A percentile compares a stretch with the other conserved stretches of the same genome.
These are phyloP conservation scores for Metarhizium album DNA, from an alignment of 2,329 filamentous ascomycete species.

Conservation along the genomic window DNA sequence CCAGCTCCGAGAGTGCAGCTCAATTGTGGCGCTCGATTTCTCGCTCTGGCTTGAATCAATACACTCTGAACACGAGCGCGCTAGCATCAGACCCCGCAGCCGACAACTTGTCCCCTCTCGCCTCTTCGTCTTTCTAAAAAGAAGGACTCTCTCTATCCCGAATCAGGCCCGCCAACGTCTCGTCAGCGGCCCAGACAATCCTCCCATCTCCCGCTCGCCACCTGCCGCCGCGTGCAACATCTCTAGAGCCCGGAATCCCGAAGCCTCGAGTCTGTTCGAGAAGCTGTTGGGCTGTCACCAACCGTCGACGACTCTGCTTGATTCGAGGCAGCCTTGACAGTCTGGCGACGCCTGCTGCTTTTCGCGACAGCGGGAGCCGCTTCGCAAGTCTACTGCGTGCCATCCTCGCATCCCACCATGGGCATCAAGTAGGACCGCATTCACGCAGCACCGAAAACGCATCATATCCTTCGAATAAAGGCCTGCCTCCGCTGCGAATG, in stretches of 20 bases:
- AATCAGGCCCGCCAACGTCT: neutral
- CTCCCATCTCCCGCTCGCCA: neutral
- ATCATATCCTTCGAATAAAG: slow-evolving; percentile 3
- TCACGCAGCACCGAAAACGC: slow-evolving; percentile 6
- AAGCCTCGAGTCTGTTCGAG: neutral
- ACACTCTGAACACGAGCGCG: neutral
- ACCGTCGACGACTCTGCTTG: neutral
- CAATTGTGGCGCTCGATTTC: neutral
- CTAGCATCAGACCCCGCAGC: neutral
- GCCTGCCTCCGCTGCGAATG: slow-evolving; percentile 18
- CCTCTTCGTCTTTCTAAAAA: neutral
- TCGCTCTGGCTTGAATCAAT: neutral
- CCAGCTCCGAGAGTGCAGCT: neutral
- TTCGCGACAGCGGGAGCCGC: slow-evolving; percentile 1
- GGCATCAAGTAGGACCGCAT: slow-evolving; percentile 10
- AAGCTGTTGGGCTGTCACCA: neutral
- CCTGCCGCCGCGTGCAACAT: neutral
- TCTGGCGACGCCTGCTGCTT: slow-evolving; percentile 5
- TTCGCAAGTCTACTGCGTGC: neutral
- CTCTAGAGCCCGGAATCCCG: neutral
- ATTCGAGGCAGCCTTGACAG: slow-evolving; percentile 1
- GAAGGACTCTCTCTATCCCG: neutral
- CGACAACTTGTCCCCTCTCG: neutral
- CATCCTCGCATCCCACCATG: slow-evolving; percentile 10
- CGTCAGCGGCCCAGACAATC: neutral